Base-by-base conservation (phyloP, 2,329 filamentous ascomycete genomes). In the Lecanicillium sp. region DNA sequence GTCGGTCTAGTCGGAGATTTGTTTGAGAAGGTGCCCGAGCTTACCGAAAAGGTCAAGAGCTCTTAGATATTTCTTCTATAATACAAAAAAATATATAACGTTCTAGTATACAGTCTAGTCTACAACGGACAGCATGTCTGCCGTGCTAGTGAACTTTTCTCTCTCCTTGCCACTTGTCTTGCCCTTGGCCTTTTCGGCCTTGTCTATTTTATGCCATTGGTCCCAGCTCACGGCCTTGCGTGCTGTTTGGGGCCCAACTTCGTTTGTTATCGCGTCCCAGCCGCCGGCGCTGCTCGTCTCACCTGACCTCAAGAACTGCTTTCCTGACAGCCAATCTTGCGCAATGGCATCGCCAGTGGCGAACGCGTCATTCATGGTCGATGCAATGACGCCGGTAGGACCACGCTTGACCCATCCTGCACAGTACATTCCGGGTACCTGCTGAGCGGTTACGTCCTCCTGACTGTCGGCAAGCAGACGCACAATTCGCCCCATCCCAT, bases 351-450 rank as follows among this genome's bases (percentile, higher is more conserved):
- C 89, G 1, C 81, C 92, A 1, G 88, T 95, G 8, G 77, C 74
- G 53, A 97, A 98, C 0, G 92, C 90, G 58, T 98, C 92, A 43
- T 84, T 78, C 87, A 98, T 94, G 0, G 92, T 98, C 20, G 83
- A 88, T 2, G 90, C 90, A 57, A 98, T 98, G 4, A 97, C 89
- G 3, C 92, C 92, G 0, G 88, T 96, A 0, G 92, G 90, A 0
- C 92, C 92, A 27, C 84, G 77, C 65, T 97, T 97, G 9, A 96
- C 88, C 92, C 92, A 98, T 1, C 92, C 92, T 13, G 90, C 85
- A 48, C 88, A 94, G 62, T 98, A 98, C 19, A 95, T 61, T 0
- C 90, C 87, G 0, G 81, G 77, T 54, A 47, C 66, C 52, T 44
- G 71, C 61, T 47, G 66, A 50, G 37, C 69, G 51, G 43, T 59